These are phyloP conservation scores for Castanea mollissima DNA, from an alignment of 306 rosid genomes.

Conservation along the genomic window DNA sequence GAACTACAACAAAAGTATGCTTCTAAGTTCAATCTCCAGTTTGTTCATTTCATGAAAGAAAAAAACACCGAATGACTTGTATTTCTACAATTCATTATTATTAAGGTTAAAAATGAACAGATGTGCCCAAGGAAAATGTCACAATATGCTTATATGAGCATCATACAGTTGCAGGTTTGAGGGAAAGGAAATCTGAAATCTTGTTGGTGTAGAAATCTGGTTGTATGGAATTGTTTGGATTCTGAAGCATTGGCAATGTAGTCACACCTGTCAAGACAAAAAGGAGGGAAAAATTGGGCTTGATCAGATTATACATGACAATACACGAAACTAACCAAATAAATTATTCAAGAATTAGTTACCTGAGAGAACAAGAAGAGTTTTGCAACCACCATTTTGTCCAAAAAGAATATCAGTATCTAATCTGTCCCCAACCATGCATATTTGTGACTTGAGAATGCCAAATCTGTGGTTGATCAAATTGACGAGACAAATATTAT, in stretches of 20 bases:
- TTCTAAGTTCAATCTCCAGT: background rate
- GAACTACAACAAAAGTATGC: background rate
- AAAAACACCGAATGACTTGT: background rate
- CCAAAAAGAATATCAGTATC: constrained; percentile 96
- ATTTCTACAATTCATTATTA: background rate
- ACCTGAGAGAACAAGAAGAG: constrained; percentile 94
- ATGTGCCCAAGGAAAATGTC: background rate
- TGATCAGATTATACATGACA: background rate
- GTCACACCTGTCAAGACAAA: constrained; percentile 54
- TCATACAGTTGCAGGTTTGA: constrained; percentile 74
- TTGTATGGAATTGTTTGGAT: constrained; percentile 74
- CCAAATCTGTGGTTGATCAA: constrained; percentile 62
- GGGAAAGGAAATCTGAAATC: constrained; percentile 80
- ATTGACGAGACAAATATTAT: constrained; percentile 1
- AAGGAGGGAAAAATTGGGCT: background rate
- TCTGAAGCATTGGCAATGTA: constrained; percentile 61
- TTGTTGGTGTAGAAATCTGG: constrained; percentile 88
- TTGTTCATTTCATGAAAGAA: background rate
- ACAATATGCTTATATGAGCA: constrained; percentile 1
- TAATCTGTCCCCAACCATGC: constrained; percentile 98
- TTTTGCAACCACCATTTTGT: constrained; percentile 96
- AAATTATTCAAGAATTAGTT: background rate
- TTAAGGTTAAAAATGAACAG: background rate
- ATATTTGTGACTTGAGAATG: constrained; percentile 83
- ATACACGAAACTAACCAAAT: background rate